A percentile compares a stretch with the other conserved stretches of the same genome.
Conservation (phyloP, 768 basidiomycete genomes). For the Gloeostereum incarnatum region DNA sequence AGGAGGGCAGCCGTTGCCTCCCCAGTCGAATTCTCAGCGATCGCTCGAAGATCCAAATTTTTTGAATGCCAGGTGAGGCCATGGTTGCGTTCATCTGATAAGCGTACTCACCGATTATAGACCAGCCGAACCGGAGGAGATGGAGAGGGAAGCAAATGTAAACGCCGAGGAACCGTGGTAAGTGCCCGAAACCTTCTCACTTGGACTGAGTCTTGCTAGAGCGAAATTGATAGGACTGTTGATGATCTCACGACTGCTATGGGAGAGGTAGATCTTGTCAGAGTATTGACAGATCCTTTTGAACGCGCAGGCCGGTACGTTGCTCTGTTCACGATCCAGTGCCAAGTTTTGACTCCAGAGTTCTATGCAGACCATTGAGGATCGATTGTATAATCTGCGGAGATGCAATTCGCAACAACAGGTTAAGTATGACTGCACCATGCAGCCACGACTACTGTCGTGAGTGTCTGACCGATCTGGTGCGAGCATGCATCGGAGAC, state of each 20-base stretch:
- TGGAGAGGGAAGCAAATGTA: neutral
- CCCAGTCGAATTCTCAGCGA: conserved; percentile 6
- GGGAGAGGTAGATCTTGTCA: too few relatives aligned
- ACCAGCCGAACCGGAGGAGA: neutral
- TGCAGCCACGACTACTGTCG: conserved; percentile 40
- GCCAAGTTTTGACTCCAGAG: neutral
- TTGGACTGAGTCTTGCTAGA: neutral
- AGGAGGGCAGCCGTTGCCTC: conserved; percentile 13
- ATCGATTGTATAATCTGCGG: conserved; percentile 31
- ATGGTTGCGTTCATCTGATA: neutral
- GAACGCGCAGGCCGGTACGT: neutral
- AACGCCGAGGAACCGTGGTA: neutral
- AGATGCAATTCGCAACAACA: conserved; percentile 19
- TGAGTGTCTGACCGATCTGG: conserved; percentile 31
- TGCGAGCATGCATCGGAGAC: conserved; percentile 31
- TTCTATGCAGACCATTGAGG: conserved; percentile 8
- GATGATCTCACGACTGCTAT: too few relatives aligned
- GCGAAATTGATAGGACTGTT: too few relatives aligned
- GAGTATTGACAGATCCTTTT: neutral
- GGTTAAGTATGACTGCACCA: conserved; percentile 14
- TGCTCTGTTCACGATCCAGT: neutral
- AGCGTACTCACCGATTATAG: conserved; percentile 1
- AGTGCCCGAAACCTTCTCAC: neutral
- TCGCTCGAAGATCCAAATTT: conserved; percentile 3
- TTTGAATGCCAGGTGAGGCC: neutral